Evolutionary conservation across 139 green algal genomes (phyloP).

Genomic region (Pseudopediastrum boryanum): DNA sequence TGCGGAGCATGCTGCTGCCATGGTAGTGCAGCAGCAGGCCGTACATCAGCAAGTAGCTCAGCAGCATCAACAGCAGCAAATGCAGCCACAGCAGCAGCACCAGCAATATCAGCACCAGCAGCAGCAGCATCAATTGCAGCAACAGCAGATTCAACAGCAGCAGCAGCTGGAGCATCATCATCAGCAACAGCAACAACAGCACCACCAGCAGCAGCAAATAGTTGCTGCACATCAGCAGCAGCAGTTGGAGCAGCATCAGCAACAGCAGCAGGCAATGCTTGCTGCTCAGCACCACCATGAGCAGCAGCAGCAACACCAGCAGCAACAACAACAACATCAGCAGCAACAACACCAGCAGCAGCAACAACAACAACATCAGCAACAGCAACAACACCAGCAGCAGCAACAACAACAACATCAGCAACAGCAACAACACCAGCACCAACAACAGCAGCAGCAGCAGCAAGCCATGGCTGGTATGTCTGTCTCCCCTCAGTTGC

Average conservation of each 20-base stretch:
- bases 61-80: neutral
- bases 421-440: neutral
- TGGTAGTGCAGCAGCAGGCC: constrained; percentile 4
- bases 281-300: neutral
- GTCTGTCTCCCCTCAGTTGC: too few relatives aligned
- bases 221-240: too few relatives aligned
- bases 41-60: constrained; percentile 24
- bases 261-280: neutral
- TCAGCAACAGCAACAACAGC: constrained; percentile 2
- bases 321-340: neutral
- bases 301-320: neutral
- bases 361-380: constrained; percentile 1
- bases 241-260: neutral
- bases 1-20: constrained; percentile 14
- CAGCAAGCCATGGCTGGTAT: too few relatives aligned
- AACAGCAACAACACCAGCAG: neutral
- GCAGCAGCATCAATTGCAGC: constrained; percentile 2
- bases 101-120: constrained; percentile 25
- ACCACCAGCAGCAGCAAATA: constrained; percentile 1
- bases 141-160: constrained; percentile 9
- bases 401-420: neutral
- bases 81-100: constrained; percentile 15
- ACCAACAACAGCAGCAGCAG: neutral
- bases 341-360: neutral
- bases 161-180: neutral